Evolutionary conservation across 164 flowering plant species (phyloP).

Genomic region (Akebia trifoliata): DNA sequence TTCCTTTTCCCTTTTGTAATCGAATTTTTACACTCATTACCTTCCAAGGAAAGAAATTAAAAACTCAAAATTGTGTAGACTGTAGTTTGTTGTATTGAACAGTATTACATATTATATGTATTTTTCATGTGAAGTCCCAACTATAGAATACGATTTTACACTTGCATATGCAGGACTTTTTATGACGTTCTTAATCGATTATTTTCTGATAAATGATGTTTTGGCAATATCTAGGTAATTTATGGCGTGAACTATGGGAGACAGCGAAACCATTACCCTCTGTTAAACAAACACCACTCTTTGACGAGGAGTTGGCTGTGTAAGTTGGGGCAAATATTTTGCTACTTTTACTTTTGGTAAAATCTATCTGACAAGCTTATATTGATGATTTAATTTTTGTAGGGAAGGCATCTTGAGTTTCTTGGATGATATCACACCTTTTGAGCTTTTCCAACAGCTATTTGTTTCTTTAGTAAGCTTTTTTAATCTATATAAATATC

Average conservation of each 20-base stretch:
- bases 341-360: conserved; percentile 1
- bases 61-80: too few species aligned
- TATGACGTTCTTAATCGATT: background rate
- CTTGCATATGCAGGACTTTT: too few species aligned
- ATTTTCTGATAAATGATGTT: background rate
- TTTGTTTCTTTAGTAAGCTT: conserved; percentile 73
- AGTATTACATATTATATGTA: too few species aligned
- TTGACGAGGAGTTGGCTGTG: conserved; percentile 95
- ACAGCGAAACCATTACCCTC: conserved; percentile 89
- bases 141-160: background rate
- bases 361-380: background rate
- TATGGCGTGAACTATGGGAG: conserved; percentile 96
- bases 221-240: conserved; percentile 52
- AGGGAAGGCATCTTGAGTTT: conserved; percentile 75
- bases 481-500: conserved; percentile 5
- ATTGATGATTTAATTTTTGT: conserved; percentile 15
- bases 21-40: too few species aligned
- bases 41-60: too few species aligned
- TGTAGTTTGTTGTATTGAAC: too few species aligned
- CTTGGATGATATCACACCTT: conserved; percentile 66
- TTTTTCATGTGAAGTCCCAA: too few species aligned
- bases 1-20: too few species aligned
- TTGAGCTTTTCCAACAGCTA: conserved; percentile 69
- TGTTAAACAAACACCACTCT: conserved; percentile 76
- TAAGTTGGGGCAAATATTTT: conserved; percentile 34